A percentile compares a stretch with the other conserved stretches of the same genome.
These are phyloP conservation scores for Chamaecyparis obtusa DNA, from an alignment of 75 land plant species.

Conservation along the genomic window DNA sequence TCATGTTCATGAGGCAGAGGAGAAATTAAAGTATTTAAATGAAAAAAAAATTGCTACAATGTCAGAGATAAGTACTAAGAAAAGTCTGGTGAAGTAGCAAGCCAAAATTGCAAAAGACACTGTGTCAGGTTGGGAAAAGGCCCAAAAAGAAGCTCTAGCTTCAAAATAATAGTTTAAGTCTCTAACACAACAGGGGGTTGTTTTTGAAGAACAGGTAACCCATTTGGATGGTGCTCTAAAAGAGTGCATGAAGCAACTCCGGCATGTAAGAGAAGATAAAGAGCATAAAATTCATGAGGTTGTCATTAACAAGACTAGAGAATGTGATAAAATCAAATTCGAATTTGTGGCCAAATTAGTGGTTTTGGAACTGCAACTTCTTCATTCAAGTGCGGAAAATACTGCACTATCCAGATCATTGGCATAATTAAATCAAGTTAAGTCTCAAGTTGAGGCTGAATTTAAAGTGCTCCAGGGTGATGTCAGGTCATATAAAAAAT, in stretches of 20 bases:
- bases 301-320: constrained; percentile 49
- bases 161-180: constrained; percentile 73
- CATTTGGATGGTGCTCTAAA: constrained; percentile 93
- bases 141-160: constrained; percentile 71
- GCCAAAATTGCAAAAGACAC: constrained; percentile 74
- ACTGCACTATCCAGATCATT: constrained; percentile 54
- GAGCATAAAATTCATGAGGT: constrained; percentile 82
- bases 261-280: constrained; percentile 73
- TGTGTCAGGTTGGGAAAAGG: constrained; percentile 94
- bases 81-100: constrained; percentile 56
- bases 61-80: constrained; percentile 45
- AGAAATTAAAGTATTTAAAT: constrained; percentile 35
- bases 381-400: constrained; percentile 57
- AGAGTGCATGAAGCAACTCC: constrained; percentile 85
- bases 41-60: constrained; percentile 43
- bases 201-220: constrained; percentile 68
- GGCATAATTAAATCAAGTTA: constrained; percentile 50
- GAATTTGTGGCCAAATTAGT: constrained; percentile 66
- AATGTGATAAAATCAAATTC: constrained; percentile 66
- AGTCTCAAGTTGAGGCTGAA: constrained; percentile 74
- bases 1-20: constrained; percentile 30
- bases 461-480: constrained; percentile 53
- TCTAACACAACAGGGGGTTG: constrained; percentile 52
- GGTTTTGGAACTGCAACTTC: constrained; percentile 51
- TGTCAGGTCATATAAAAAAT: constrained; percentile 57